A percentile compares a stretch with the other conserved stretches of the same genome.
Conservation (phyloP, 495 filamentous ascomycete species). For the Melanomma pulvis-pyrius region DNA sequence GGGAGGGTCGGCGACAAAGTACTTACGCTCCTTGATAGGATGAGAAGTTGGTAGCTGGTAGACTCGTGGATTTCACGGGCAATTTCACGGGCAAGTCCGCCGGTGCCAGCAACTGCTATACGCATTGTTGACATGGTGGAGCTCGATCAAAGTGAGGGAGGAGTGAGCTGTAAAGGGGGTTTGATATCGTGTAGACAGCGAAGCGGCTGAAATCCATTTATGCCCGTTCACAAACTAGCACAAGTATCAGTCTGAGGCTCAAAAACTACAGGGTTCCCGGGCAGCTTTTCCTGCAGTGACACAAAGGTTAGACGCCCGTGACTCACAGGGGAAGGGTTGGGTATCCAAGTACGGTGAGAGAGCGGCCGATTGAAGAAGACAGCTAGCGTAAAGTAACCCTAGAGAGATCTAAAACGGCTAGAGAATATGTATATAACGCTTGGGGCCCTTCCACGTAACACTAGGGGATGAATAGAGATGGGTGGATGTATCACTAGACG, state of each 20-base stretch:
- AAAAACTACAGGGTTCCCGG: conserved; percentile 11
- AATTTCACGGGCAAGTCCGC: conserved; percentile 67
- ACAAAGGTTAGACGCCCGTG: conserved; percentile 19
- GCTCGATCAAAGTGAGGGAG: not conserved
- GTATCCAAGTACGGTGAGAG: conserved; percentile 26
- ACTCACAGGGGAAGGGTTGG: conserved; percentile 29
- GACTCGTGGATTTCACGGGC: conserved; percentile 59
- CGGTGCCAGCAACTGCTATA: conserved; percentile 73
- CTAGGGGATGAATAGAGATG: conserved; percentile 6
- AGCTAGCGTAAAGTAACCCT: conserved; percentile 1
- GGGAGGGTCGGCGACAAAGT: not conserved
- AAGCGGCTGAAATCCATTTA: conserved; percentile 32
- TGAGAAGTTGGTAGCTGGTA: conserved; percentile 65
- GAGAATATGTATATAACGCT: conserved; percentile 10
- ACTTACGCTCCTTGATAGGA: conserved; percentile 66
- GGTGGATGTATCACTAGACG: conserved; percentile 18
- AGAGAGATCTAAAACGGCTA: conserved; percentile 20
- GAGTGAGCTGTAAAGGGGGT: not conserved
- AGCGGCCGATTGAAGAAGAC: conserved; percentile 3
- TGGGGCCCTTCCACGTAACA: not conserved
- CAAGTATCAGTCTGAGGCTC: conserved; percentile 26
- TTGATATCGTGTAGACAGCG: not conserved
- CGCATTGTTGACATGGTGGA: conserved; percentile 53
- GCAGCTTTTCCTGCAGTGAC: conserved; percentile 4
- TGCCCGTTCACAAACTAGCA: conserved; percentile 22